These are phyloP conservation scores for Aciculoconidium aculeatum DNA, from an alignment of 805 yeast species.

Conservation along the genomic window DNA sequence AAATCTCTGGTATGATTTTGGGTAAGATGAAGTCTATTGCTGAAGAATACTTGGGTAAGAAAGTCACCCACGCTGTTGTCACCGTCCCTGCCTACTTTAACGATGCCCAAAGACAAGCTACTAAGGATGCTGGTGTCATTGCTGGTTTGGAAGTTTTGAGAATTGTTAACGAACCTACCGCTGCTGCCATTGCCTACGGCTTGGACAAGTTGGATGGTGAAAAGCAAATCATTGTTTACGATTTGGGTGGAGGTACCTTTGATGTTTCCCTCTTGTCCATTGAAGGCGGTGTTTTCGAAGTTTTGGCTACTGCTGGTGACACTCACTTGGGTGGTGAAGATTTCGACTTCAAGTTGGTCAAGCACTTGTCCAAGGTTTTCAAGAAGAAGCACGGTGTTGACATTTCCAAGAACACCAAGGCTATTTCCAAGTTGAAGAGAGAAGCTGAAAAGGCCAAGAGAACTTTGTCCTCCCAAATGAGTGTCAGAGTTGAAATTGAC, in stretches of 20 bases:
- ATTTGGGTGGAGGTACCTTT: conserved; percentile 46
- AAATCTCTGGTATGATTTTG: conserved; percentile 88
- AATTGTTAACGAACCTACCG: conserved; percentile 79
- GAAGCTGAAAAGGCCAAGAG: conserved; percentile 47
- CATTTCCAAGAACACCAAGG: conserved; percentile 35
- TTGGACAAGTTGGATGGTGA: conserved; percentile 30
- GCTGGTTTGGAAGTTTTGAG: conserved; percentile 86
- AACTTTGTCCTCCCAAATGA: conserved; percentile 42
- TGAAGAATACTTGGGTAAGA: conserved; percentile 68
- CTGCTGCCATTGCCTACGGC: conserved; percentile 29
- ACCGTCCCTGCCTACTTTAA: conserved; percentile 93
- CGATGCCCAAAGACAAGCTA: conserved; percentile 92
- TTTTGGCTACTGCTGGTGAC: conserved; percentile 45
- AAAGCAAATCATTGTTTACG: conserved; percentile 43
- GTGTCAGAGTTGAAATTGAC: conserved; percentile 39
- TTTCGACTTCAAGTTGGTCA: conserved; percentile 40
- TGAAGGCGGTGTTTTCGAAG: conserved; percentile 46
- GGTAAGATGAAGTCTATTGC: conserved; percentile 83
- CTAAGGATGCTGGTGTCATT: conserved; percentile 89
- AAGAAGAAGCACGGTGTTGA: conserved; percentile 42
- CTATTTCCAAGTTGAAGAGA: conserved; percentile 41
- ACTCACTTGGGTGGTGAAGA: conserved; percentile 50
- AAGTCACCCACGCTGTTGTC: conserved; percentile 81
- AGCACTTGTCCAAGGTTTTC: conserved; percentile 37
- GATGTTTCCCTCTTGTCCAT: conserved; percentile 32